Base-by-base conservation (phyloP, 371 early-diverging fungal genomes). In the Cokeromyces recurvatus region DNA sequence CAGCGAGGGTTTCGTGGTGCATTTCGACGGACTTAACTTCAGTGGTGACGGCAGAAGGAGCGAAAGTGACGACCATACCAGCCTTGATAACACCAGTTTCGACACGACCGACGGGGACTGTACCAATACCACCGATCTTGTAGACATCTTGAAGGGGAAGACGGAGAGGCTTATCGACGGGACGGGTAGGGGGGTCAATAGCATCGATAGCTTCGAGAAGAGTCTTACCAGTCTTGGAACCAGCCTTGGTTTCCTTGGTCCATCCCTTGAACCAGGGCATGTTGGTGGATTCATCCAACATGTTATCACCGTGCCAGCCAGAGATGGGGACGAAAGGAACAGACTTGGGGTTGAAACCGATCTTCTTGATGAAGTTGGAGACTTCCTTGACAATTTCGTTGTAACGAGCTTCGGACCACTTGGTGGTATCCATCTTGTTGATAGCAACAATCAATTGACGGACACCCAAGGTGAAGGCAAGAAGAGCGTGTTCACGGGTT, bases 401-500 rank as follows among this genome's bases (percentile, higher is more conserved):
- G 85, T 85, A 95, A 73, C 95, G 93, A 64, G 79, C 90, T 81
- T 94, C 86, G 68, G 85, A 85, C 87, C 87, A 96, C 74, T 87
- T 84, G 87, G 84, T 86, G 69, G 94, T 81, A 87, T 97, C 95
- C 94, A 97, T 94, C 92, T 97, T 97, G 93, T 97, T 97, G 84
- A 95, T 85, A 71, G 92, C 94, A 61, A 97, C 93, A 51, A 95
- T 90, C 67, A 97, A 84, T 84, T 95, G 94, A 73, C 80, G 87
- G 77, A 97, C 95, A 85, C 95, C 95, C 54, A 94, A 89, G 74
- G 92, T 91, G 89, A 83, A 90, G 51, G 96, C 94, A 43, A 99
- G 86, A 61, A 95, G 86, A 58, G 98, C 94, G 89, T 98, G 99
- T 84, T 98, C 97, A 81, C 97, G 94, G 76, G 99, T 99, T 79